These are phyloP conservation scores for Rhodotorula sphaerocarpa DNA, from an alignment of 768 basidiomycete species.

Conservation along the genomic window DNA sequence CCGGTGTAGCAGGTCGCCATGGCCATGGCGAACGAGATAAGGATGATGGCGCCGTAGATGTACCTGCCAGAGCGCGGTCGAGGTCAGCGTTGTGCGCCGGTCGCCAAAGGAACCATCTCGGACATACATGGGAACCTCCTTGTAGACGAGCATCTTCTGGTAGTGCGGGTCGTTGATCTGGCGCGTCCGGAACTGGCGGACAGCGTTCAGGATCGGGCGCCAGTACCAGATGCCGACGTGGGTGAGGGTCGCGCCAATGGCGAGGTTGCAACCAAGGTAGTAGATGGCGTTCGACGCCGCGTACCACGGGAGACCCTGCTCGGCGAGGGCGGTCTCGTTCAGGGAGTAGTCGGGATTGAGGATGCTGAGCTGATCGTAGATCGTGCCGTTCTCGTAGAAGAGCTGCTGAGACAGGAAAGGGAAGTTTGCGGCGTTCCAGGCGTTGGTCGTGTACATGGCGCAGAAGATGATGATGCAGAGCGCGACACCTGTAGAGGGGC, in stretches of 20 bases:
- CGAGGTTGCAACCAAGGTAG: conserved; percentile 35
- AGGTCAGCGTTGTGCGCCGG: not conserved
- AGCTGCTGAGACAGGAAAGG: conserved; percentile 42
- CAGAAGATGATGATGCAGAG: conserved; percentile 38
- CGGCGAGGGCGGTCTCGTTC: conserved; percentile 35
- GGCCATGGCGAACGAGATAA: conserved; percentile 31
- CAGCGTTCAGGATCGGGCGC: conserved; percentile 20
- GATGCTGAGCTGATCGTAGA: conserved; percentile 15
- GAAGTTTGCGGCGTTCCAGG: conserved; percentile 41
- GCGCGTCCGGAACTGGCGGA: conserved; percentile 25
- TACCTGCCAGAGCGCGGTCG: conserved; percentile 12
- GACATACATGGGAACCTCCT: conserved; percentile 28
- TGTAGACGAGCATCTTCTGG: conserved; percentile 3
- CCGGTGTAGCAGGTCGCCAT: conserved; percentile 36
- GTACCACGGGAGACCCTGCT: conserved; percentile 24
- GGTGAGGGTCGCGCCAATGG: conserved; percentile 39
- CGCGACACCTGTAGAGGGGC: too few species aligned
- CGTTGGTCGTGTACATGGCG: conserved; percentile 30
- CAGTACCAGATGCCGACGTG: conserved; percentile 31
- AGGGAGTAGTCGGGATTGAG: conserved; percentile 35
- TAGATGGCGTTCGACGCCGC: conserved; percentile 1
- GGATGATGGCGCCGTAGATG: conserved; percentile 37
- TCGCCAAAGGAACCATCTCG: not conserved
- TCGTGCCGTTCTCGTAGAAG: conserved; percentile 37
- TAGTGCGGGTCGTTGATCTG: conserved; percentile 23